Evolutionary conservation across 768 basidiomycete genomes (phyloP).

Genomic region (Phylloporus scabripes): DNA sequence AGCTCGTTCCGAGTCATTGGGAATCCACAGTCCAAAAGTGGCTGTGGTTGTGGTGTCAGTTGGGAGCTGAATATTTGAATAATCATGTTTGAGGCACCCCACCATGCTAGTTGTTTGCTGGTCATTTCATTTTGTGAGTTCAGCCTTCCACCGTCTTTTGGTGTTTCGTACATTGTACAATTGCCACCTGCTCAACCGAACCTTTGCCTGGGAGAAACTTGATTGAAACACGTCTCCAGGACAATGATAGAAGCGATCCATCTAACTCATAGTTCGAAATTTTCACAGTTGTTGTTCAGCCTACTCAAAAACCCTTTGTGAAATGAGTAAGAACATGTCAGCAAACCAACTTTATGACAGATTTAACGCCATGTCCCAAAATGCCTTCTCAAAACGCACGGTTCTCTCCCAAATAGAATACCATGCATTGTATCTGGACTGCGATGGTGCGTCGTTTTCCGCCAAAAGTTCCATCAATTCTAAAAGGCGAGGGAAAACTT

Average conservation of each 20-base stretch:
- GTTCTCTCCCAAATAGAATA: background rate
- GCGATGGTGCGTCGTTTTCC: background rate
- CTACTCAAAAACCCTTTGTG: background rate
- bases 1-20: conserved; percentile 76
- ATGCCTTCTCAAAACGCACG: background rate
- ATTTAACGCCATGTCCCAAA: background rate
- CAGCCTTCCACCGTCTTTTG: background rate
- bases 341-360: background rate
- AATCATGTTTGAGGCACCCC: background rate
- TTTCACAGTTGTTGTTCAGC: background rate
- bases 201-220: background rate
- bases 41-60: conserved; percentile 92
- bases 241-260: background rate
- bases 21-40: conserved; percentile 90
- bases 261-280: too few relatives aligned
- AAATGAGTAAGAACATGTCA: background rate
- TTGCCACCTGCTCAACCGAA: background rate
- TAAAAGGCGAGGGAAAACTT: background rate
- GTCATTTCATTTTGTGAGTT: background rate
- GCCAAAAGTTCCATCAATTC: background rate
- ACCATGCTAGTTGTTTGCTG: background rate
- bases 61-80: conserved; percentile 68
- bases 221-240: background rate
- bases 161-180: background rate
- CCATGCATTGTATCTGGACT: background rate